Evolutionary conservation across 1,284 basidiomycete genomes (phyloP).

Genomic region (Moesziomyces sp.): DNA sequence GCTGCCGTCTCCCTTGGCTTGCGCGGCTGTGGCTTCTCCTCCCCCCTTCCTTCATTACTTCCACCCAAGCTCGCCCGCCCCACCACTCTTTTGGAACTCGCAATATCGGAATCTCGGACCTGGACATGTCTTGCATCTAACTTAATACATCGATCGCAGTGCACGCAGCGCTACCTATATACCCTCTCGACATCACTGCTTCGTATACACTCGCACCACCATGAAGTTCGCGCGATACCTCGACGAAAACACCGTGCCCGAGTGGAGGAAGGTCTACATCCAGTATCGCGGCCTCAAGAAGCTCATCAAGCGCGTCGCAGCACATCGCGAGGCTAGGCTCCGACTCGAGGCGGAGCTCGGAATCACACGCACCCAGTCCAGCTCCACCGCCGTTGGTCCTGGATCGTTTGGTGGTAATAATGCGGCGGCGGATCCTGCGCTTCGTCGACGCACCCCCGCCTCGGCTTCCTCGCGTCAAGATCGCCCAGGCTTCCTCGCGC

Average conservation of each 20-base stretch:
- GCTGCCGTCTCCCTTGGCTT: too few species aligned
- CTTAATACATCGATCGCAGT: too few species aligned
- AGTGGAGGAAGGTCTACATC: constrained; percentile 67
- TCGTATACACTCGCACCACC: neutral
- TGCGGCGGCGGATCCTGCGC: constrained; percentile 8
- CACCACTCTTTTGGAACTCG: too few species aligned
- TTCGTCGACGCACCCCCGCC: constrained; percentile 13
- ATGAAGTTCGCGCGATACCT: constrained; percentile 61
- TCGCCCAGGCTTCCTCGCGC: constrained; percentile 16
- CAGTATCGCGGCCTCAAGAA: constrained; percentile 68
- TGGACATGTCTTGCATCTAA: too few species aligned
- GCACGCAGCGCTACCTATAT: too few species aligned
- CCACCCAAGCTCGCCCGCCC: too few species aligned
- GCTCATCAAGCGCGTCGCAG: constrained; percentile 66
- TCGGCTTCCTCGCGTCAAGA: neutral
- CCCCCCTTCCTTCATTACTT: too few species aligned
- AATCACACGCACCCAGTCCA: constrained; percentile 13
- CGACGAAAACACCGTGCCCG: constrained; percentile 62
- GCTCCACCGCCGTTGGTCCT: constrained; percentile 16
- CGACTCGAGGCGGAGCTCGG: constrained; percentile 20
- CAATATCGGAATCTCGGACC: too few species aligned
- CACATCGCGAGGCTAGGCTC: constrained; percentile 39
- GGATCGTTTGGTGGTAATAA: neutral
- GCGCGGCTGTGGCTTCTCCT: too few species aligned
- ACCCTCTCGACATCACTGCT: too few species aligned